phyloP scores from a whole-genome alignment of 2,329 filamentous ascomycete species.

The Zasmidium angulare region DNA sequence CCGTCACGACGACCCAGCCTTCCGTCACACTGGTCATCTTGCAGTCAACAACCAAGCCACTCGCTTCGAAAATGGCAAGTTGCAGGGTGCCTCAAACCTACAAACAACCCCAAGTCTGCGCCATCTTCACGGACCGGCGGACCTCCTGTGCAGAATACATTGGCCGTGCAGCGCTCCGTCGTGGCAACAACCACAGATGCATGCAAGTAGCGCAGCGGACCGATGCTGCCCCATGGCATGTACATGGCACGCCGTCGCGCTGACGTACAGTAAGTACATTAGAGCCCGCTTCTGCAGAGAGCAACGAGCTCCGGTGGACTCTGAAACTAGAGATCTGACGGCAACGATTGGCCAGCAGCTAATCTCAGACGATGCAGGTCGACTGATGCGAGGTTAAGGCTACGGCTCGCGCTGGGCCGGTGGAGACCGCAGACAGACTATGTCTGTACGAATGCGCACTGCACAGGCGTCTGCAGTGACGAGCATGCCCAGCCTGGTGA shows the following conservation, averaged over 20 bases:
- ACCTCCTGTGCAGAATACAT: neutral
- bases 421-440: neutral
- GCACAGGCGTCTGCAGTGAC: neutral
- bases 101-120: neutral
- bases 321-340: neutral
- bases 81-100: neutral
- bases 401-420: neutral
- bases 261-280: neutral
- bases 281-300: neutral
- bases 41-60: neutral
- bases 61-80: neutral
- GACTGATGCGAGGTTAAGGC: neutral
- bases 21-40: neutral
- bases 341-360: neutral
- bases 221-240: neutral
- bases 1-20: neutral
- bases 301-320: neutral
- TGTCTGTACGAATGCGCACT: neutral
- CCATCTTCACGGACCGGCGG: neutral
- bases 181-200: slow-evolving; percentile 8
- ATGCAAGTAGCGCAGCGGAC: slow-evolving; percentile 1
- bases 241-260: slow-evolving; percentile 1
- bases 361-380: neutral
- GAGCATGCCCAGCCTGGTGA: neutral
- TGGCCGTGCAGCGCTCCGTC: neutral